Evolutionary conservation across 2,329 filamentous ascomycete genomes (phyloP), one percentile per base, ranked within the genome.

Genomic region (Nannizzia gypsea): DNA sequence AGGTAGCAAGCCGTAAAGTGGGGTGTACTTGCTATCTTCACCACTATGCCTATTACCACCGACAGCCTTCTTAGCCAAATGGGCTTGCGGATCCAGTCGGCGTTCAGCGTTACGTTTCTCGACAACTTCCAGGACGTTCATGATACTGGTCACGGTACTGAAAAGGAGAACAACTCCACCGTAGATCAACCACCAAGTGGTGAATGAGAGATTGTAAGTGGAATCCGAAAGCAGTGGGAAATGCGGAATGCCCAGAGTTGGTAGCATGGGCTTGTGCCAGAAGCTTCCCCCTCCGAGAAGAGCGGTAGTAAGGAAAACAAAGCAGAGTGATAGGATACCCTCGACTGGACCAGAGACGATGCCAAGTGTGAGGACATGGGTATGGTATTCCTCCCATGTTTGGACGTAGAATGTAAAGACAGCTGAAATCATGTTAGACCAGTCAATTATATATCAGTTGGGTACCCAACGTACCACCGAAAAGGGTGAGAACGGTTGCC

Each of bases 381-480:
- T 99, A 76, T 97, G 92, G 76, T 97, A 99, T 73, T 97, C 93
- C 70, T 99, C 93, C 93, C 93, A 99, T 36, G 93, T 97, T 73
- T 97, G 93, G 46, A 97, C 87, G 73, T 97, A 97, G 74, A 99
- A 99, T n/a, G 93, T 96, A 67, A 95, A 79, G 61, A 92, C 83
- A 5, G 88, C 87, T 90, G 63, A 11, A n/a, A 15, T 56, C 11
- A 13, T 8, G 22, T 56, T 15, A 22, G 17, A 13, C 13, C 54
- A 61, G 6, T 38, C 4, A 42, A n/a, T 4, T 42, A 28, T 54
- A 1, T 17, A 28, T 1, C 28, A 28, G 9, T 24, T 20, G 54
- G 34, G 22, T 17, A 40, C n/a, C n/a, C 17, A 36, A 74, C 83
- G 64, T 77, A 90, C 88, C 86, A 66, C 87, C 89, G 75, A 95